Evolutionary conservation across 225 moss, liverwort and hornwort genomes (phyloP).

Genomic region (Rhytidiadelphus loreus): DNA sequence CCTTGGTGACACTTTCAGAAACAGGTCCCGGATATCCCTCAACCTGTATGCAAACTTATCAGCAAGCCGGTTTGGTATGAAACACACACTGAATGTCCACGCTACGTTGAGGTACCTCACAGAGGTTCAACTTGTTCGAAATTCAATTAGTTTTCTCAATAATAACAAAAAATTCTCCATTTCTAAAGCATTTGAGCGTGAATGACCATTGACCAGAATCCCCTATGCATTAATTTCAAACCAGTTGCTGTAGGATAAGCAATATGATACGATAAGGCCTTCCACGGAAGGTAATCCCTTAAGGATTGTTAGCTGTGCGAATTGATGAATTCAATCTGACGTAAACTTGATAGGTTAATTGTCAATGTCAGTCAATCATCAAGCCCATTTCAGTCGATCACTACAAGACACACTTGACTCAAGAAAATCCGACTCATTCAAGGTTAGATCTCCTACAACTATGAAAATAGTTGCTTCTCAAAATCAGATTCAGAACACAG

Average conservation of each 20-base stretch:
- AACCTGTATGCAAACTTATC: conserved; percentile 33
- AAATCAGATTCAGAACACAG: not conserved
- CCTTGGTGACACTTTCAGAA: conserved; percentile 48
- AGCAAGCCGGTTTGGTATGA: not conserved
- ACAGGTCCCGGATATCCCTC: conserved; percentile 41
- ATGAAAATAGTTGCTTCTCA: not conserved
- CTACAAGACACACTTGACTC: not conserved
- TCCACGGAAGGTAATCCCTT: not conserved
- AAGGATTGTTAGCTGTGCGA: not conserved
- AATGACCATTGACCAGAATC: not conserved
- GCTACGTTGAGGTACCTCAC: not conserved
- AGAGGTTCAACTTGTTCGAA: not conserved
- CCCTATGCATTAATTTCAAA: not conserved
- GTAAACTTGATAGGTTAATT: not conserved
- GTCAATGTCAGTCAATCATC: not conserved
- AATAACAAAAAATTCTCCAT: not conserved
- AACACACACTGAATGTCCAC: not conserved
- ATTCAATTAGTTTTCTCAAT: not conserved
- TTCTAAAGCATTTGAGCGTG: not conserved
- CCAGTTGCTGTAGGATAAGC: not conserved
- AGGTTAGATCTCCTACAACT: not conserved
- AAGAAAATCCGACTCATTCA: not conserved
- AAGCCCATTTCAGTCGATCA: not conserved
- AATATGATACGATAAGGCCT: not conserved
- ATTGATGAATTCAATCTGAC: not conserved